Evolutionary conservation across 257 asterid genomes (phyloP), one percentile per base, ranked within the genome.

Genomic region (Plantago ovata): DNA sequence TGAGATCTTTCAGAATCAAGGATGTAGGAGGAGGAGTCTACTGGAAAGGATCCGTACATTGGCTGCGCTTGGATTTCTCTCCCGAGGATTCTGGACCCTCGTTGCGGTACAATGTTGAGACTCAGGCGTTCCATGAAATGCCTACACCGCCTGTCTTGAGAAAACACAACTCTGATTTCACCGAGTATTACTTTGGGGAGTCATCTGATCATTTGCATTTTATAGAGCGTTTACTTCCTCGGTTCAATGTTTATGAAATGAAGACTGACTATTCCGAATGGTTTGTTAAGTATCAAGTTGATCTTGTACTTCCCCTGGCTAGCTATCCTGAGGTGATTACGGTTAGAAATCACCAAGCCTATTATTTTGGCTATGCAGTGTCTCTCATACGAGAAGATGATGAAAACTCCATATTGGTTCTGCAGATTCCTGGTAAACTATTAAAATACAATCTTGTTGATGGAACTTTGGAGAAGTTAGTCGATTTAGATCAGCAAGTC

Each of bases 201-300:
- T 75, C 80, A 4, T 39, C 58, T n/a, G 68, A 36, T 21, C 73
- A 66, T 56, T 16, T 75, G 12, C 69, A 70, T 45, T 45, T 56
- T 11, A 60, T 66, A 53, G 65, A 58, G 18, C 42, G 20, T 7
- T 28, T 16, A 9, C n/a, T 48, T 1, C 52, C 48, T 10, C 38
- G 28, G 21, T 58, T 72, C 32, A 58, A 52, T 53, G 56, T 52
- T 10, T 72, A 62, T 40, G 74, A 72, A 55, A 52, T 67, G 73
- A 46, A 45, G 36, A 62, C 38, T 13, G 77, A 67, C 24, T 66
- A 61, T 12, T 66, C 73, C 0, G 69, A 44, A 10, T 66, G 73
- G 77, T 61, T 61, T 19, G 62, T 62, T n/a, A 72, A 63, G 60
- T 66, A 50, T 36, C 33, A 4, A 1, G 67, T 67, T 33, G 64